Evolutionary conservation across 768 basidiomycete species (phyloP), one percentile per base, ranked within the genome.

Genomic region (Pleurotus eryngii): DNA sequence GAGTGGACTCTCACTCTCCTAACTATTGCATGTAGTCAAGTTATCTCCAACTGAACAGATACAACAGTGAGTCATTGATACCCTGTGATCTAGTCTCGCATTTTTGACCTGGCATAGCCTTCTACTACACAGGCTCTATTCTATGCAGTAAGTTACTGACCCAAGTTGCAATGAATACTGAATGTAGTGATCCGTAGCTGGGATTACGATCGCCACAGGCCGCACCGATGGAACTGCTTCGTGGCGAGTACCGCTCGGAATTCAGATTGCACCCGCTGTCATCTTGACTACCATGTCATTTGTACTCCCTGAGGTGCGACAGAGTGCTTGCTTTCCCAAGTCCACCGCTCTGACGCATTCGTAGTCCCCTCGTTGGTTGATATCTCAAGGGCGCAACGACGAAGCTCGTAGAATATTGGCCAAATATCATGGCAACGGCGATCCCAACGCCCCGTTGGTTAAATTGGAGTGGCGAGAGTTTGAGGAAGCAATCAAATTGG

Each of bases 321-420:
- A 12, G 4, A 38, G 59, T 8, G 18, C 35, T 18, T 2, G 9
- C 53, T 39, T 9, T 18, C 3, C 24, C 11, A 24, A 1, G 15
- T 38, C 7, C 5, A n/a, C 35, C 14, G 24, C 4, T 46, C 7
- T 12, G 18, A 2, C 12, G 35, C 14, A 55, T 50, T 18, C n/a
- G n/a, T 51, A 80, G 75, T 80, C 79, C 39, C 82, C 82, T 47
- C 76, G 82, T 35, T 85, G 82, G 82, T 68, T 83, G 27, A 70
- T 81, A 40, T 73, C 78, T 3, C 74, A 77, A 42, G 80, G 79
- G 14, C 72, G 76, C 5, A 75, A 77, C 30, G 78, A 77, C 7
- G 78, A 81, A 55, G 82, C 82, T 12, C 71, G 68, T 3, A 70
- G 64, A 24, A 77, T 83, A 61, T 73, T 84, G 9, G 70, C 73